These are phyloP conservation scores for Avena sativa DNA, from an alignment of 176 grass and related monocot genomes.

Conservation along the genomic window DNA sequence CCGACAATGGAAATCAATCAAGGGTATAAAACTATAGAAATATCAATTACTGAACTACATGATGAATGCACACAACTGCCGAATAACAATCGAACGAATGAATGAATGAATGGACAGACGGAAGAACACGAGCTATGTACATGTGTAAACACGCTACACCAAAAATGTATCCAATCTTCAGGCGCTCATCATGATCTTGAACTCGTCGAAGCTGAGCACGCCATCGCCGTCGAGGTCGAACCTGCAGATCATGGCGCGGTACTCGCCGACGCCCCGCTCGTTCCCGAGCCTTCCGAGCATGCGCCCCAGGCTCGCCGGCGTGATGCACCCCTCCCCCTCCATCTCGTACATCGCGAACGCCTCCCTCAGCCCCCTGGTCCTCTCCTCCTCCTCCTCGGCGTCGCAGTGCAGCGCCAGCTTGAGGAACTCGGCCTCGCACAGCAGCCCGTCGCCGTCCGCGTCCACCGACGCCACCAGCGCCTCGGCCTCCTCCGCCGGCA, in stretches of 20 bases:
- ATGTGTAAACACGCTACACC: no score
- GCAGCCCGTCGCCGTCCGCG: conserved; percentile 48
- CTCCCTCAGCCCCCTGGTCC: neutral
- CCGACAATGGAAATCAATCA: no score
- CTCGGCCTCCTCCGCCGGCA: conserved; percentile 40
- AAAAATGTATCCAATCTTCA: neutral
- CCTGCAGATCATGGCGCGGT: neutral
- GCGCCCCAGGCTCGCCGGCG: neutral
- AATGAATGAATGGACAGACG: no score
- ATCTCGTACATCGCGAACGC: conserved; percentile 58
- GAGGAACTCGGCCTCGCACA: no score
- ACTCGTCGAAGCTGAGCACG: conserved; percentile 44
- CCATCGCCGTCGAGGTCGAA: conserved; percentile 36
- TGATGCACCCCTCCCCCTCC: conserved; percentile 23
- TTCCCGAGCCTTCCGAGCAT: neutral
- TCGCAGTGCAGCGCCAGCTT: no score
- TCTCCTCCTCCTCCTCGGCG: no score
- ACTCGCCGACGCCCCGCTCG: neutral
- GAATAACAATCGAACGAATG: no score
- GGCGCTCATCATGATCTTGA: conserved; percentile 39
- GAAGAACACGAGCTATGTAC: no score
- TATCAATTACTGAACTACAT: no score
- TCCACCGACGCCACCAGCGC: conserved; percentile 43
- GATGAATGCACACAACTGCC: no score
- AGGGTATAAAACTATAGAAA: no score